Base-by-base conservation (phyloP, 2,329 filamentous ascomycete species). In the Sporothrix brunneoviolacea region DNA sequence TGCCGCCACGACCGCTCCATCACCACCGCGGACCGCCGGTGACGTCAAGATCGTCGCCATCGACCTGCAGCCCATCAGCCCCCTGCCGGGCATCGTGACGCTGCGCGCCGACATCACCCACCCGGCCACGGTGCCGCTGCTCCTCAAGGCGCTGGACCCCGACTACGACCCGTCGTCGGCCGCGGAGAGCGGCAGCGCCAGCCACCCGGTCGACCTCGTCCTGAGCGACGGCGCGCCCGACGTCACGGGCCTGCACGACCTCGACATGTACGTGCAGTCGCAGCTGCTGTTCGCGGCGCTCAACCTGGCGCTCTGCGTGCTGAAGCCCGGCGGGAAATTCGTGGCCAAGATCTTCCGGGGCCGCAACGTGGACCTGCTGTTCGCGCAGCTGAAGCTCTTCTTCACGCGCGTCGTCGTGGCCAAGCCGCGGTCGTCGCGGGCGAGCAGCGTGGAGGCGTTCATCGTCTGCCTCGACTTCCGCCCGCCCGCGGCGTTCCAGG, bases 261-360 rank as follows among this genome's bases (percentile, higher is more conserved):
- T 98, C 32, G 93, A 98, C 68, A 97, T 97, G 59, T 98, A 98
- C 68, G 88, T 98, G 16, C 93, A 98, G 69, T 91, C 88, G 8
- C 93, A 97, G 68, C 78, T 98, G 8, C 83, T 98, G 44, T 96
- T 94, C 67, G 89, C 91, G 0, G 93, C 93, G 0, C 79, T 98
- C 18, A 95, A 96, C 65, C 80, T 98, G 3, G 90, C 93, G 0
- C 80, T 96, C 12, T 95, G 91, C 64, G 90, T 98, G 12, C 79
- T 98, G 6, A 55, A 54, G 39, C 91, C 91, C 0, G 93, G 93
- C 38, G 93, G 93, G 55, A 95, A 89, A 62, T 98, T 98, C 60
- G 91, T 98, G 8, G 93, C 93, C 53, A 98, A 98, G 73, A 96
- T 98, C 54, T 98, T 98, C 71, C 76, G 93, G 15, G 91, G 88